phyloP scores from a whole-genome alignment of 768 basidiomycete genomes.

The Coprinopsis cinerea region DNA sequence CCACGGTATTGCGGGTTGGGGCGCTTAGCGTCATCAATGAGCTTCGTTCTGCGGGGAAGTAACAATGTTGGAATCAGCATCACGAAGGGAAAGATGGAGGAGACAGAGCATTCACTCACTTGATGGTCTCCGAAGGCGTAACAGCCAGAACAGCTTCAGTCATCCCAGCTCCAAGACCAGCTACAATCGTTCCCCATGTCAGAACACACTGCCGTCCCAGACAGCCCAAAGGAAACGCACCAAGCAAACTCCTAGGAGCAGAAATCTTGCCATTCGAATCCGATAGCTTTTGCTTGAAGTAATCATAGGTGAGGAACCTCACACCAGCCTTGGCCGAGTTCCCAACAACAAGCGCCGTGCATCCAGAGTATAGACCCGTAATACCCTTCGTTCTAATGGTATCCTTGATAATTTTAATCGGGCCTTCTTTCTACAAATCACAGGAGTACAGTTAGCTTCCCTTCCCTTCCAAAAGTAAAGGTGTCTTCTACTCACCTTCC shows the following conservation, averaged over 20 bases:
- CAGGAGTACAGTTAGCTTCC: neutral
- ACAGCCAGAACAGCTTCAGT: slow-evolving; percentile 91
- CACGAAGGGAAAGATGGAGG: neutral
- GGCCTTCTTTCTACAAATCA: slow-evolving; percentile 46
- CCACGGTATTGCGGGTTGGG: slow-evolving; percentile 83
- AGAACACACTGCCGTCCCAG: too few species aligned
- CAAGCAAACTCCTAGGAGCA: slow-evolving; percentile 77
- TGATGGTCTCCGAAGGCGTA: slow-evolving; percentile 97
- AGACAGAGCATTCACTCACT: slow-evolving; percentile 45
- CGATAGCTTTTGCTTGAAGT: slow-evolving; percentile 79
- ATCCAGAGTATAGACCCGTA: slow-evolving; percentile 88
- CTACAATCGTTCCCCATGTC: too few species aligned
- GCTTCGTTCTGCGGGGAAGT: slow-evolving; percentile 70
- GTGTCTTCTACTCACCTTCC: slow-evolving; percentile 60
- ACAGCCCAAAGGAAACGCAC: too few species aligned
- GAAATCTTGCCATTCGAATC: slow-evolving; percentile 91
- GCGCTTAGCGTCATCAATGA: slow-evolving; percentile 90
- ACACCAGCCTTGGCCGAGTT: slow-evolving; percentile 95
- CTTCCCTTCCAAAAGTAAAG: too few species aligned
- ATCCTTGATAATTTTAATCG: slow-evolving; percentile 64
- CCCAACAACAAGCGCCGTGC: slow-evolving; percentile 82
- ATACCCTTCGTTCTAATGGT: slow-evolving; percentile 76
- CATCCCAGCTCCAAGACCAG: slow-evolving; percentile 84
- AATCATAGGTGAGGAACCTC: slow-evolving; percentile 90
- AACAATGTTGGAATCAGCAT: neutral